Percentiles rank a stretch among this genome's conserved stretches.
phyloP scores from a whole-genome alignment of 768 basidiomycete genomes.

The Tephrocybe sp. region DNA sequence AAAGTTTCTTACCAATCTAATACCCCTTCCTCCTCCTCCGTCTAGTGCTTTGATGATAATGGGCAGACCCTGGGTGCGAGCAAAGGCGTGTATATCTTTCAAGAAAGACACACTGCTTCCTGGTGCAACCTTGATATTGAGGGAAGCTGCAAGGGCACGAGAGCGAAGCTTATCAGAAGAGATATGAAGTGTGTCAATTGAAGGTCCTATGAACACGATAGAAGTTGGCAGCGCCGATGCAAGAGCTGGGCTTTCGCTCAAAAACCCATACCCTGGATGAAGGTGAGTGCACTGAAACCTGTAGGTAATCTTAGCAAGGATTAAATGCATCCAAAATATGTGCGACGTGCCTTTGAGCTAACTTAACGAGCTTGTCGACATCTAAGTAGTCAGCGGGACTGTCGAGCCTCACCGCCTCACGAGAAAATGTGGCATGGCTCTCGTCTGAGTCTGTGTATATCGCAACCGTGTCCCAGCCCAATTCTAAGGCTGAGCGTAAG shows the following conservation, averaged over 20 bases:
- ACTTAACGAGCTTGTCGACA: conserved; percentile 27
- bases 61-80: conserved; percentile 30
- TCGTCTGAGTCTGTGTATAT: conserved; percentile 86
- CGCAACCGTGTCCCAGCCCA: conserved; percentile 76
- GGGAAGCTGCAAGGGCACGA: conserved; percentile 29
- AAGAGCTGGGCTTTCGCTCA: conserved; percentile 83
- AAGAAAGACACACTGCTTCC: conserved; percentile 26
- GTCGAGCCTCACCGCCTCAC: conserved; percentile 87
- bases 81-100: conserved; percentile 29
- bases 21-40: conserved; percentile 89
- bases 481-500: conserved; percentile 67
- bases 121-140: conserved; percentile 29
- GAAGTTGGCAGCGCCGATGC: conserved; percentile 71
- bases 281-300: conserved; percentile 37
- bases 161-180: conserved; percentile 47
- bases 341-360: conserved; percentile 25
- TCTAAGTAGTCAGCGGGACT: conserved; percentile 50
- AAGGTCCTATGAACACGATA: conserved; percentile 80
- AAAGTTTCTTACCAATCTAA: conserved; percentile 79
- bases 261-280: conserved; percentile 75
- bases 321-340: neutral
- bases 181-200: conserved; percentile 76
- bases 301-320: neutral
- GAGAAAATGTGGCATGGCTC: conserved; percentile 78
- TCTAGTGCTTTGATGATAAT: conserved; percentile 93